Conservation (phyloP, 192 early-diverging fungal species). For the Nowakowskiella sp. region DNA sequence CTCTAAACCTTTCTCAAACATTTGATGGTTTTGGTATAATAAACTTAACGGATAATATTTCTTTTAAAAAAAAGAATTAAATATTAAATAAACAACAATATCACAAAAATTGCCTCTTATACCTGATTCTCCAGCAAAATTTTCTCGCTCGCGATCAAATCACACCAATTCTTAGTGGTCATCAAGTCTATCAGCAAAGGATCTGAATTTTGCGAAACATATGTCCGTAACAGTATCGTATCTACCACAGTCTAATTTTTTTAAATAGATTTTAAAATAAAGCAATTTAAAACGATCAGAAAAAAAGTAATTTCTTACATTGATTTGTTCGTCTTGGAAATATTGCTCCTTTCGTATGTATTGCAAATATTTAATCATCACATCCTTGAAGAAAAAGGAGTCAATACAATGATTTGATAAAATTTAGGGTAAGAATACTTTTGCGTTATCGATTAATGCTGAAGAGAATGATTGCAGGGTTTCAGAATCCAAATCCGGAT, state of each 20-base stretch:
- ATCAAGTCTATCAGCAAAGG: conserved; percentile 20
- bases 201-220: conserved; percentile 18
- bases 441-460: conserved; percentile 49
- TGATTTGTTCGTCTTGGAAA: conserved; percentile 1
- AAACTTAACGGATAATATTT: conserved; percentile 54
- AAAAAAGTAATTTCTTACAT: too few relatives aligned
- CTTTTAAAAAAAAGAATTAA: conserved; percentile 10
- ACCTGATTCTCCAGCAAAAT: conserved; percentile 42
- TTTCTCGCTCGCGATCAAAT: conserved; percentile 31
- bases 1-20: conserved; percentile 42
- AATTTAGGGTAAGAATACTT: conserved; percentile 15
- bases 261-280: too few relatives aligned
- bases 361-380: conserved; percentile 1
- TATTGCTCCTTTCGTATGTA: conserved; percentile 4
- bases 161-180: conserved; percentile 36
- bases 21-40: conserved; percentile 45
- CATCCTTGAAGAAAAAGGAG: conserved; percentile 6
- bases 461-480: conserved; percentile 27
- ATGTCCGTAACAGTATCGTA: conserved; percentile 42
- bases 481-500: conserved; percentile 37
- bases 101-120: neutral
- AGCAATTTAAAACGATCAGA: too few relatives aligned
- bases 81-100: neutral
- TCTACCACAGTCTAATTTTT: too few relatives aligned
- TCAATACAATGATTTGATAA: conserved; percentile 7